A percentile compares a stretch with the other conserved stretches of the same genome.
Evolutionary conservation across 2,329 filamentous ascomycete species (phyloP).

Genomic region (Nothopassalora personata): DNA sequence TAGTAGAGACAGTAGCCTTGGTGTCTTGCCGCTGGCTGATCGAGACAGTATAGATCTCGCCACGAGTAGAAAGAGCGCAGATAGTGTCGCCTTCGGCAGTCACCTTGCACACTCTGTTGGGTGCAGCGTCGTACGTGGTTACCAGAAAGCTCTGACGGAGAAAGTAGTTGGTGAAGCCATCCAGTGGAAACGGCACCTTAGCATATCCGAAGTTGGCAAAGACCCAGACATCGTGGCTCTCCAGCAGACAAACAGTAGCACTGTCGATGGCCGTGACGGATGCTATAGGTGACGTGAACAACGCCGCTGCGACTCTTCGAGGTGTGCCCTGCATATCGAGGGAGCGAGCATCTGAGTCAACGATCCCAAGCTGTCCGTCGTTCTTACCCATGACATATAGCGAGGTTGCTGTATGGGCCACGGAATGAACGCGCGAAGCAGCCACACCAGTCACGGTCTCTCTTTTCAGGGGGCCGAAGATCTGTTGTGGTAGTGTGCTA

Average conservation of each 20-base stretch:
- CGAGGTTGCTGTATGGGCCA: conserved; percentile 73
- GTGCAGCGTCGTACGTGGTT: conserved; percentile 58
- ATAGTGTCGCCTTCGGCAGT: conserved; percentile 86
- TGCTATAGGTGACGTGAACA: conserved; percentile 66
- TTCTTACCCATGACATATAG: conserved; percentile 96
- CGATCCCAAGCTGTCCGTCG: conserved; percentile 84
- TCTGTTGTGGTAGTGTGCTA: conserved; percentile 74
- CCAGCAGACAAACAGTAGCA: conserved; percentile 78
- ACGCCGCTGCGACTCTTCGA: conserved; percentile 79
- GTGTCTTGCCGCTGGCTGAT: conserved; percentile 65
- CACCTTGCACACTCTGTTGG: conserved; percentile 68
- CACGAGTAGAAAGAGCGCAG: conserved; percentile 74
- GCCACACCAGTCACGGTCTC: conserved; percentile 76
- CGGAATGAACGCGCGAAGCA: conserved; percentile 86
- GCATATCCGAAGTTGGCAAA: conserved; percentile 96
- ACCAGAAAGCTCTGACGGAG: conserved; percentile 61
- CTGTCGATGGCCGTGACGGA: conserved; percentile 85
- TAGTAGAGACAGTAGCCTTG: conserved; percentile 65
- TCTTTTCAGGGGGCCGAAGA: conserved; percentile 86
- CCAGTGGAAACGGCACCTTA: conserved; percentile 76
- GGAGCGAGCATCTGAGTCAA: conserved; percentile 90
- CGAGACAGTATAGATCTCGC: conserved; percentile 81
- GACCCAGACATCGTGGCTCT: conserved; percentile 84
- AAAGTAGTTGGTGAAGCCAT: conserved; percentile 65
- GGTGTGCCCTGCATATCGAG: conserved; percentile 77